phyloP scores from a whole-genome alignment of 148 eudicot species.

The Rhododendron mucronatum region DNA sequence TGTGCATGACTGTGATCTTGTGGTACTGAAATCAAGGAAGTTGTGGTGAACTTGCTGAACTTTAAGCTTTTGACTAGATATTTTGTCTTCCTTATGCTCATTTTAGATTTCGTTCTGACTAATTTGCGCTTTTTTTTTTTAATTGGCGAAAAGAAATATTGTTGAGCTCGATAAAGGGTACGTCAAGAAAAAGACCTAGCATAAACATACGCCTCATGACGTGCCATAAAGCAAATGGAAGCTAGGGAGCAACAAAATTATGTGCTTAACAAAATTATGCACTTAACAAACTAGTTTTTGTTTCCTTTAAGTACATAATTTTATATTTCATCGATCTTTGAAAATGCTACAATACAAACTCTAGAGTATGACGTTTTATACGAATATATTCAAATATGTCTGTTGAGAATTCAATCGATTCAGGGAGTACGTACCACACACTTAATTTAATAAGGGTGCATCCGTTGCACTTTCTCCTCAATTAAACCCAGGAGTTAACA shows the following conservation, averaged over 20 bases:
- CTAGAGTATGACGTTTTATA: neutral
- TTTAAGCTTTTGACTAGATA: neutral
- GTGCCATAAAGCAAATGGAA: neutral
- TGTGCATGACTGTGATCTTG: neutral
- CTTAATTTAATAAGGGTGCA: too few species aligned
- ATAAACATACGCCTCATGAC: neutral
- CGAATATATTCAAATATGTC: too few species aligned
- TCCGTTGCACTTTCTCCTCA: too few species aligned
- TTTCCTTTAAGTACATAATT: neutral
- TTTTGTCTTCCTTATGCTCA: neutral
- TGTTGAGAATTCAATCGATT: too few species aligned
- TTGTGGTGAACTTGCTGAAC: neutral
- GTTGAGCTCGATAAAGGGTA: too few species aligned
- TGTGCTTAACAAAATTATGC: too few species aligned
- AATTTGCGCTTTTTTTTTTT: too few species aligned
- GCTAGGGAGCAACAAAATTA: neutral
- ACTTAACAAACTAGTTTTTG: neutral
- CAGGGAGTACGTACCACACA: too few species aligned
- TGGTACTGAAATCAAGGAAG: neutral
- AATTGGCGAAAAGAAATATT: too few species aligned
- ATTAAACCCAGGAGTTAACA: too few species aligned
- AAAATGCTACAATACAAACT: neutral
- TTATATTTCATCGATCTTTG: neutral
- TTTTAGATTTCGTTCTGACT: neutral
- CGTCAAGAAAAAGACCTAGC: too few species aligned